A percentile compares a stretch with the other conserved stretches of the same genome.
These are phyloP conservation scores for Hypoxylon sp. DNA, from an alignment of 2,329 filamentous ascomycete species.

Conservation along the genomic window DNA sequence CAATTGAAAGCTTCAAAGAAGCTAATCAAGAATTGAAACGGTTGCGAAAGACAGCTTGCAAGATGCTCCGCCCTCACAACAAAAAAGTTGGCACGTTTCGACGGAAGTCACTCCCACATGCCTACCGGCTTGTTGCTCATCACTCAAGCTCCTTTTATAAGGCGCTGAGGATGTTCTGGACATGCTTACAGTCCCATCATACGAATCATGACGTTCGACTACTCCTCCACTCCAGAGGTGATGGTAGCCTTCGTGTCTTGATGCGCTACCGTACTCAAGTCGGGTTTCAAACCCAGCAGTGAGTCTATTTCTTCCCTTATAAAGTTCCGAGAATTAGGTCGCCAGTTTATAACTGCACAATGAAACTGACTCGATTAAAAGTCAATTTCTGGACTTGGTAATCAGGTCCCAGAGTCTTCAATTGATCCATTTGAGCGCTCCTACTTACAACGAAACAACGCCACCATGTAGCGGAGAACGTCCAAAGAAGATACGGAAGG, in stretches of 20 bases:
- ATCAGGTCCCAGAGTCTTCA: neutral
- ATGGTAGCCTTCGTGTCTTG: slow-evolving; percentile 2
- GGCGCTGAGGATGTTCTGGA: neutral
- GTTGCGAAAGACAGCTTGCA: slow-evolving; percentile 1
- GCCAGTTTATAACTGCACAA: neutral
- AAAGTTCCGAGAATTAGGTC: neutral
- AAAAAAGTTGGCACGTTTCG: neutral
- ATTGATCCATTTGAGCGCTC: neutral
- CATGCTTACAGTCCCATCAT: slow-evolving; percentile 1
- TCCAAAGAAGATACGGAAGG: neutral
- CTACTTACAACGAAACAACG: neutral
- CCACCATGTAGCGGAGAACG: neutral
- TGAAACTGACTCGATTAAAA: neutral
- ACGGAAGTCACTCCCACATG: neutral
- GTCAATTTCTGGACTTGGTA: neutral
- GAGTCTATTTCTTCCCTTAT: neutral
- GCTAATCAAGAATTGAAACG: slow-evolving; percentile 1
- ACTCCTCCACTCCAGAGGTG: neutral
- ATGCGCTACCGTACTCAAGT: neutral
- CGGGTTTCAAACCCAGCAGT: slow-evolving; percentile 1
- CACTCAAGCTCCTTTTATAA: neutral
- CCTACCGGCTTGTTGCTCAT: neutral
- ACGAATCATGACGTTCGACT: neutral
- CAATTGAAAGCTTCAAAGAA: neutral
- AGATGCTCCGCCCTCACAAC: neutral